Percentiles rank a stretch among this genome's conserved stretches.
These are phyloP conservation scores for Crepidotus variabilis DNA, from an alignment of 768 basidiomycete species.

Conservation along the genomic window DNA sequence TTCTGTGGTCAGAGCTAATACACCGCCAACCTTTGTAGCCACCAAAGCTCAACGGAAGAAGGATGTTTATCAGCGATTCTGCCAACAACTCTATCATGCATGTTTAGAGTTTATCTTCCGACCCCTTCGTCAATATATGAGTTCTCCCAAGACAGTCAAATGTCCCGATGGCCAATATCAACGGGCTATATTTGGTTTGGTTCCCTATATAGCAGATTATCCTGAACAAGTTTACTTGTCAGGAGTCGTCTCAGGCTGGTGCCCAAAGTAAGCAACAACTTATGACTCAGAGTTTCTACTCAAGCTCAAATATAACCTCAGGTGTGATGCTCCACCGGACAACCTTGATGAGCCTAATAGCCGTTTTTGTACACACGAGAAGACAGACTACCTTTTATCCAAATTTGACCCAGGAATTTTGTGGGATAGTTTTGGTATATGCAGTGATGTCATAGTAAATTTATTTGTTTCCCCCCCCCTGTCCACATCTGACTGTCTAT, in stretches of 20 bases:
- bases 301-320: neutral
- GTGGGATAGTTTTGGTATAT: slow-evolving; percentile 5
- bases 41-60: too few species aligned
- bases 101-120: slow-evolving; percentile 20
- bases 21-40: too few species aligned
- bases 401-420: neutral
- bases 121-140: slow-evolving; percentile 23
- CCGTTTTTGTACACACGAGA: neutral
- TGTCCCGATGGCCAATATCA: slow-evolving; percentile 29
- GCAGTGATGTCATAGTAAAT: slow-evolving; percentile 5
- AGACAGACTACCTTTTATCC: neutral
- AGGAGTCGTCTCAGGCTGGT: slow-evolving; percentile 31
- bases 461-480: too few species aligned
- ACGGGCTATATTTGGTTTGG: slow-evolving; percentile 26
- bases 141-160: slow-evolving; percentile 14
- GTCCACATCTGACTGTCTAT: too few species aligned
- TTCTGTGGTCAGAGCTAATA: too few species aligned
- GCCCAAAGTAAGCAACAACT: slow-evolving; percentile 23
- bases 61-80: slow-evolving; percentile 22
- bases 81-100: slow-evolving; percentile 25
- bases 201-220: slow-evolving; percentile 36
- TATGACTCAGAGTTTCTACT: neutral
- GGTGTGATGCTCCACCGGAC: neutral
- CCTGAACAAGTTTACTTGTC: slow-evolving; percentile 31
- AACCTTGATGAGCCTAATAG: neutral